Evolutionary conservation across 225 moss, liverwort and hornwort species (phyloP), one percentile per base, ranked within the genome.

Genomic region (Thuidium tamariscinum): DNA sequence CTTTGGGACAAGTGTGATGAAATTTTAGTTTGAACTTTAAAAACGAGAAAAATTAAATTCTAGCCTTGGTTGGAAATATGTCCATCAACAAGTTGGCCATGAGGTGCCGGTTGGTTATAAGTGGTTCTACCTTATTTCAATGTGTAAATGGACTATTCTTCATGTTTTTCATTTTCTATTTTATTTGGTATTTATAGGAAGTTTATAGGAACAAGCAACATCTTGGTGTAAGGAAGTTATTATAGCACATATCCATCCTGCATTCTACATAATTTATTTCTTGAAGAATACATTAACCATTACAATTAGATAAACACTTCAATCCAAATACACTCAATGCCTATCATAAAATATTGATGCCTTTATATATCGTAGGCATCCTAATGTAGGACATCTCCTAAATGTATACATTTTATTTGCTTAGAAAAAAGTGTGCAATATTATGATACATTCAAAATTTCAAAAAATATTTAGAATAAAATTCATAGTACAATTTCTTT

Each of bases 381-480:
- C 3, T 69, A 15, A 69, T 41, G 8, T 41, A 26, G 7, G 0
- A 0, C 0, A 2, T 15, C 0, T 2, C 9, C 3, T 26, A 41
- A 69, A 39, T 23, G 1, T 13, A 41, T 7, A 2, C 3, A 41
- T 7, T 2, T 68, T 1, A 39, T 25, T 68, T 39, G 8, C 8
- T 25, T 39, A 39, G 13, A 14, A 68, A 39, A 10, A 25, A 41
- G 14, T 23, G 8, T 4, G 1, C 5, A 26, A 9, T 69, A 41
- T 13, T 15, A 41, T 8, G 4, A 15, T 1, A 8, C 69, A 2
- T 69, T 15, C 7, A 69, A 25, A 41, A 39, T 7, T 68, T 14
- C 14, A 68, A 25, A 25, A 12, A 39, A 41, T 39, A 13, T 2
- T 41, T 39, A 37, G 13, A 7, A 19, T 39, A 13, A 37, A 23